Conservation (phyloP, 2,329 filamentous ascomycete genomes). For the Madurella mycetomatis region DNA sequence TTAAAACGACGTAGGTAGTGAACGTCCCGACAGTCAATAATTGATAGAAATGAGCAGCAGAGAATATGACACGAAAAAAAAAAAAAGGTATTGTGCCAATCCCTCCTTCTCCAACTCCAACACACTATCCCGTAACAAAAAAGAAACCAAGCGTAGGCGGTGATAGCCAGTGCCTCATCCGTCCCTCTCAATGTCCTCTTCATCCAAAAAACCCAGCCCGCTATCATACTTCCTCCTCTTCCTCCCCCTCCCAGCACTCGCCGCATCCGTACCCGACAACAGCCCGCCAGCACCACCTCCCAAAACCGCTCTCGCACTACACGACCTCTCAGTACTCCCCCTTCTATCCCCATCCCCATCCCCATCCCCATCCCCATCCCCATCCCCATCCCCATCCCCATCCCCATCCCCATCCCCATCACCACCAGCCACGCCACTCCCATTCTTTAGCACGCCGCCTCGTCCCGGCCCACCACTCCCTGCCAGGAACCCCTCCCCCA, state of each 20-base stretch:
- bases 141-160: background rate
- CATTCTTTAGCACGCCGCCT: constrained; percentile 27
- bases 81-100: too few species aligned
- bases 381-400: too few species aligned
- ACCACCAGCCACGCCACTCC: background rate
- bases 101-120: background rate
- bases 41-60: too few species aligned
- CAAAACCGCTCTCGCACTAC: background rate
- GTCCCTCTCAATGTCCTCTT: constrained; percentile 41
- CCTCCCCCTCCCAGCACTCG: constrained; percentile 30
- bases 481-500: constrained; percentile 43
- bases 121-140: background rate
- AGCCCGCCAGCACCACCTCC: constrained; percentile 19
- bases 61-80: too few species aligned
- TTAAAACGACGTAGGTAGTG: too few species aligned
- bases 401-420: too few species aligned
- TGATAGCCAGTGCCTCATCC: background rate
- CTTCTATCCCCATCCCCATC: constrained; percentile 20
- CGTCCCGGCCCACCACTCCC: constrained; percentile 18
- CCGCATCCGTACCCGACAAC: constrained; percentile 26
- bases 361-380: too few species aligned
- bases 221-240: constrained; percentile 51
- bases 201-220: constrained; percentile 51
- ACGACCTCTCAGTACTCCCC: background rate
- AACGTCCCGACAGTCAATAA: too few species aligned